Evolutionary conservation across 495 filamentous ascomycete genomes (phyloP).

Genomic region (Penicillium egyptiacum): DNA sequence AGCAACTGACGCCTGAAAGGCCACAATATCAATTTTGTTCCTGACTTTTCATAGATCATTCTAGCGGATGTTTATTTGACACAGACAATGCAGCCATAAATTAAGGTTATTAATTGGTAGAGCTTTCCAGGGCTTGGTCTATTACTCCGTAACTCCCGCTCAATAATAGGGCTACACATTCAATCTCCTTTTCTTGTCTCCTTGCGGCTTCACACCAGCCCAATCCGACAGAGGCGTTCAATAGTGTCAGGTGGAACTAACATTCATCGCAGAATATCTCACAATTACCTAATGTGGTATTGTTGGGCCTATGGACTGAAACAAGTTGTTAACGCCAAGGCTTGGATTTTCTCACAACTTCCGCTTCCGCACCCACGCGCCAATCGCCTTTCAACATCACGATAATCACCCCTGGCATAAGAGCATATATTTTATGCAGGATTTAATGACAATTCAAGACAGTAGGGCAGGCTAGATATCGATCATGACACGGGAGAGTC

Average conservation of each 20-base stretch:
- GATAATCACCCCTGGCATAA: not conserved
- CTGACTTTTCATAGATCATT: not conserved
- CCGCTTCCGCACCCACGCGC: not conserved
- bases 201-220: not conserved
- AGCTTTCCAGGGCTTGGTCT: not conserved
- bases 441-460: not conserved
- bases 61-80: not conserved
- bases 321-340: constrained; percentile 2
- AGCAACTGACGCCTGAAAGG: not conserved
- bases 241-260: constrained; percentile 7
- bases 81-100: not conserved
- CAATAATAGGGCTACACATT: not conserved
- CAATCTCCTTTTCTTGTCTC: not conserved
- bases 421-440: constrained; percentile 4
- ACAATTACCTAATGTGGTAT: not conserved
- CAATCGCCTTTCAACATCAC: constrained; percentile 1
- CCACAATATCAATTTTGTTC: not conserved
- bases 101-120: not conserved
- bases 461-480: not conserved
- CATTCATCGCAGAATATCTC: constrained; percentile 31
- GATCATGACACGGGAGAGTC: not conserved
- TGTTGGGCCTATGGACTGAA: not conserved
- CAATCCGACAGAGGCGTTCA: not conserved
- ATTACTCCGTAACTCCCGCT: not conserved
- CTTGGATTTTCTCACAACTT: not conserved